Percentiles rank a stretch among this genome's conserved stretches.
Evolutionary conservation across 441 rosid species (phyloP).

Genomic region (Corymbia citriodora): DNA sequence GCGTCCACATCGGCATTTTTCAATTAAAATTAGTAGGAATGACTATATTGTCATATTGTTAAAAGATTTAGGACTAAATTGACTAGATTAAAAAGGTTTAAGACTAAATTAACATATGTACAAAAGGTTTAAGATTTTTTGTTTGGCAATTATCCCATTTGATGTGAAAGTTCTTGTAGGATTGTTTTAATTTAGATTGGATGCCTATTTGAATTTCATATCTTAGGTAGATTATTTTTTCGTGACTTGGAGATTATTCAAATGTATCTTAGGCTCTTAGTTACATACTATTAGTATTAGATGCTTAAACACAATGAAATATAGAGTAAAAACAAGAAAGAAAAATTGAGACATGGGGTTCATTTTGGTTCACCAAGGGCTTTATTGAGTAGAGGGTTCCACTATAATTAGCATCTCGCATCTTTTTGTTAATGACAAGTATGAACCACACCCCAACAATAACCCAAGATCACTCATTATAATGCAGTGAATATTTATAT

Average conservation of each 20-base stretch:
- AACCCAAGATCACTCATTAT: neutral
- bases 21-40: fast-evolving
- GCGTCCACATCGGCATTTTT: neutral
- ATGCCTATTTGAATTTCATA: neutral
- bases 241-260: neutral
- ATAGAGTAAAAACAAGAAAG: neutral
- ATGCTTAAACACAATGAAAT: neutral
- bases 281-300: neutral
- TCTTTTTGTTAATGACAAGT: neutral
- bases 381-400: fast-evolving
- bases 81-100: neutral
- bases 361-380: neutral
- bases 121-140: no score
- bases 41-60: fast-evolving
- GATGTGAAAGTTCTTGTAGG: neutral
- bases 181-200: neutral
- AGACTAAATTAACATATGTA: neutral
- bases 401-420: neutral
- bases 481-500: neutral
- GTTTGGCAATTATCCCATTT: neutral
- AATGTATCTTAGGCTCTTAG: neutral
- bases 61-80: no score
- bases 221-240: neutral
- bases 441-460: neutral
- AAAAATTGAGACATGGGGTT: neutral